Conservation (phyloP, 371 early-diverging fungal species). For the Mucor lusitanicus region DNA sequence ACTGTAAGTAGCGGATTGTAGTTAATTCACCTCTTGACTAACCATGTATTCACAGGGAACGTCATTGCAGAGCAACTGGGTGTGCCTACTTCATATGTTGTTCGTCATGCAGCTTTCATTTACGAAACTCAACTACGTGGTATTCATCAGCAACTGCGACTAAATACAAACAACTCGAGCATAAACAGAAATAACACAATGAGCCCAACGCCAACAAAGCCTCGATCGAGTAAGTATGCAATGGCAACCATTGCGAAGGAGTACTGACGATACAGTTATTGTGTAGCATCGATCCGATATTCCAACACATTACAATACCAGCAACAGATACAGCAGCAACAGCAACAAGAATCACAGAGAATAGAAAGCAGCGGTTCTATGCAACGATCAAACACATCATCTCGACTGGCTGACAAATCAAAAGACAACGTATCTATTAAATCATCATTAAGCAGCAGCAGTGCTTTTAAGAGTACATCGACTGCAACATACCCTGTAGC, state of each 20-base stretch:
- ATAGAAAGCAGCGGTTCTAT: neutral
- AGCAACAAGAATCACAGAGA: neutral
- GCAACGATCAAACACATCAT: neutral
- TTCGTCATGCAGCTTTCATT: slow-evolving; percentile 61
- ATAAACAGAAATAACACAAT: slow-evolving; percentile 11
- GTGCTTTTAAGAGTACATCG: neutral
- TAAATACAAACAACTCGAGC: slow-evolving; percentile 19
- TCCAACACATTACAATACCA: slow-evolving; percentile 14
- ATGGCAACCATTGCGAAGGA: neutral
- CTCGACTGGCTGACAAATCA: neutral
- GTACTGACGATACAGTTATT: neutral
- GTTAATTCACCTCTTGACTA: neutral
- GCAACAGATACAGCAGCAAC: neutral
- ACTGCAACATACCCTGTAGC: neutral
- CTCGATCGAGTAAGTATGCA: slow-evolving; percentile 15
- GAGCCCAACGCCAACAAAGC: slow-evolving; percentile 11
- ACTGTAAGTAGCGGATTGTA: slow-evolving; percentile 41
- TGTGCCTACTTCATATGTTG: slow-evolving; percentile 57
- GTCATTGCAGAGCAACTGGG: slow-evolving; percentile 57
- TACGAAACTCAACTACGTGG: slow-evolving; percentile 68
- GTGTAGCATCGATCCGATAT: slow-evolving; percentile 17
- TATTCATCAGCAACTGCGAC: slow-evolving; percentile 54
- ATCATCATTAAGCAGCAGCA: neutral
- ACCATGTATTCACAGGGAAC: slow-evolving; percentile 44
- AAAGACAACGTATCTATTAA: neutral